Conservation (phyloP, 2,329 filamentous ascomycete species). For the Fusarium pilosicola region DNA sequence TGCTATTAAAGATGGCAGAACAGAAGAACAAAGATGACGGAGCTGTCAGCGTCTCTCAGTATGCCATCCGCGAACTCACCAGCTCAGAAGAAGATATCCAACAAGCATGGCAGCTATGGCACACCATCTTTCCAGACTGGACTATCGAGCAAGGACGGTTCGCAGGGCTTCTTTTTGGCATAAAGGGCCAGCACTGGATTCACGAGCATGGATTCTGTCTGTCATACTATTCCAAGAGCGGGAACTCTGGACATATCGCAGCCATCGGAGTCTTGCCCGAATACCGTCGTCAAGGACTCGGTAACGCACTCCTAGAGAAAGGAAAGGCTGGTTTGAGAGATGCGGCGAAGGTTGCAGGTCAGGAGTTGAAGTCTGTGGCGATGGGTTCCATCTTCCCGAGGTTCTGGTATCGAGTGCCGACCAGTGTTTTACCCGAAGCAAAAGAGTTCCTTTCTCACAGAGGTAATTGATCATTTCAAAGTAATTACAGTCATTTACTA, state of each 20-base stretch:
- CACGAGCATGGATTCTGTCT: constrained; percentile 35
- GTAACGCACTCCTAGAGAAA: constrained; percentile 24
- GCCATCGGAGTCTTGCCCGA: constrained; percentile 35
- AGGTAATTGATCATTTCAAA: not conserved
- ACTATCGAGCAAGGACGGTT: constrained; percentile 19
- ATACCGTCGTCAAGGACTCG: constrained; percentile 31
- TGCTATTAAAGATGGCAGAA: not conserved
- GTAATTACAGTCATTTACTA: accelerated
- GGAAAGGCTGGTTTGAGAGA: constrained; percentile 1
- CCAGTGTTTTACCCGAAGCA: not conserved
- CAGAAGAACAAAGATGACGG: not conserved
- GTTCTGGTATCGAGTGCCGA: constrained; percentile 39
- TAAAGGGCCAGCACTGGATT: constrained; percentile 19
- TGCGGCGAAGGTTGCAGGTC: not conserved
- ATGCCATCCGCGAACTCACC: constrained; percentile 21
- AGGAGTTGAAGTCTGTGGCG: constrained; percentile 22
- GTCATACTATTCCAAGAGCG: constrained; percentile 6
- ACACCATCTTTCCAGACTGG: constrained; percentile 36
- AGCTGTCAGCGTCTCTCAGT: not conserved
- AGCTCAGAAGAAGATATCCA: constrained; percentile 27
- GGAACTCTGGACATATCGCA: constrained; percentile 18
- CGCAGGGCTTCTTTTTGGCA: constrained; percentile 1
- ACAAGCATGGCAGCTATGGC: constrained; percentile 35
- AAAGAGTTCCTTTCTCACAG: constrained; percentile 33
- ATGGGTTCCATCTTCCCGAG: constrained; percentile 35